A percentile compares a stretch with the other conserved stretches of the same genome.
Evolutionary conservation across 2,329 filamentous ascomycete genomes (phyloP).

Genomic region (Alternaria gansuensis): DNA sequence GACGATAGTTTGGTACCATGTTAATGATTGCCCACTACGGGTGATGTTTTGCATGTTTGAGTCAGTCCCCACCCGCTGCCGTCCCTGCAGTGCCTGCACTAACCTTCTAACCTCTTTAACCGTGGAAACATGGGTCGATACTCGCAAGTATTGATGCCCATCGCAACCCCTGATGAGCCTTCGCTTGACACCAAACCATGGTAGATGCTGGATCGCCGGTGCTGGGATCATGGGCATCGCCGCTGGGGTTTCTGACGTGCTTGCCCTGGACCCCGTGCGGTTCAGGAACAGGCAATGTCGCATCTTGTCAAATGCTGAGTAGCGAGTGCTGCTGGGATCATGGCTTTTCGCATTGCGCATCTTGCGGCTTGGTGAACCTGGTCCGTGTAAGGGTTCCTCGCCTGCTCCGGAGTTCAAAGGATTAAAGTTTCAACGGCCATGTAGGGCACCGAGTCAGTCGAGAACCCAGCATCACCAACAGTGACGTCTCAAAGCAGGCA

Average conservation of each 20-base stretch:
- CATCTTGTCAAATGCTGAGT: conserved; percentile 15
- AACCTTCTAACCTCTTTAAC: conserved; percentile 13
- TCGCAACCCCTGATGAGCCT: conserved; percentile 15
- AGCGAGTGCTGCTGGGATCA: conserved; percentile 21
- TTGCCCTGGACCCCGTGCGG: conserved; percentile 14
- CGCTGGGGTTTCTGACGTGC: conserved; percentile 11
- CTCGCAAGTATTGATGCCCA: conserved; percentile 19
- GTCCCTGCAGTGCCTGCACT: conserved; percentile 6
- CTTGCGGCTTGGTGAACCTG: conserved; percentile 13
- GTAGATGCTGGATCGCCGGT: conserved; percentile 24
- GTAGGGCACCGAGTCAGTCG: conserved; percentile 29
- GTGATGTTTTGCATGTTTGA: conserved; percentile 33
- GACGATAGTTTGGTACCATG: conserved; percentile 11
- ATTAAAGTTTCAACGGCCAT: conserved; percentile 35
- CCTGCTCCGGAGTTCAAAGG: conserved; percentile 14
- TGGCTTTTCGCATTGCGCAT: conserved; percentile 18
- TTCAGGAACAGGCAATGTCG: conserved; percentile 18
- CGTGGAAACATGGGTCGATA: conserved; percentile 16
- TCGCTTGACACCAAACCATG: conserved; percentile 18
- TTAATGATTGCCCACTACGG: conserved; percentile 26
- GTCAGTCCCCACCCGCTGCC: conserved; percentile 23
- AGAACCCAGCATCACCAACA: conserved; percentile 7
- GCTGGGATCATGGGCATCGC: conserved; percentile 14
- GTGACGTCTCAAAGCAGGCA: conserved; percentile 15
- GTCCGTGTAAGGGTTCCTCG: conserved; percentile 18